Base-by-base conservation (phyloP, 208 protist genomes). In the Crithidia bombi region DNA sequence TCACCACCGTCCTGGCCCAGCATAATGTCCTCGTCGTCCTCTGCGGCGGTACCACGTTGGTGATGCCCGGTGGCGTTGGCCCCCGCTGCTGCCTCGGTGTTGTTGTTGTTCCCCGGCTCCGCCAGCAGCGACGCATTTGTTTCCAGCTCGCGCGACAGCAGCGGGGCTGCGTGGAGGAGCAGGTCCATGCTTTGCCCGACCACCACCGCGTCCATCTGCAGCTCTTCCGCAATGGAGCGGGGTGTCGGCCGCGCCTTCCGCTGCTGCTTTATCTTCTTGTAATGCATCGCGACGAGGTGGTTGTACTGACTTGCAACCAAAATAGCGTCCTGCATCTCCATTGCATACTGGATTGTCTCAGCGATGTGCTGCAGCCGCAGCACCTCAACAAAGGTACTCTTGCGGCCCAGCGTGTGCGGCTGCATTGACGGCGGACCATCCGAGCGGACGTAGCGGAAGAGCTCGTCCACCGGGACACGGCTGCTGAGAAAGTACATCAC, bases 311-410 rank as follows among this genome's bases (percentile, higher is more conserved):
- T 57, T 14, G 81, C 57, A 0, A 69, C 44, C 21, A 82, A 55
- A 25, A 90, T 82, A 46, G 68, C 73, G 32, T 68, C 59, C 43
- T 79, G 74, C 75, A 87, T 62, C 55, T 83, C 74, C 57, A 75
- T 73, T 17, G 67, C 56, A 62, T 83, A 78, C 65, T 82, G 58
- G 21, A 82, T 58, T 15, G 83, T 62, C 56, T 90, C 81, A 17
- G 66, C 69, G 3, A 86, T 55, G 81, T 86, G 80, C 62, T 79
- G 72, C 46, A 71, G 57, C 9, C 81, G 75, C 28, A 79, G 51
- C 49, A 72, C 65, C 62, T 86, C 81, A 0, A 82, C 76, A 23
- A 82, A 65, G 36, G 35, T 54, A 46, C 75, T 73, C 54, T 86
- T 80, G 57, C 68, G 61, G 6, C 81, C 74, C 5, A 47, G 44